A percentile compares a stretch with the other conserved stretches of the same genome.
phyloP scores from a whole-genome alignment of 305 asterid species.

The Solanum hybrid region DNA sequence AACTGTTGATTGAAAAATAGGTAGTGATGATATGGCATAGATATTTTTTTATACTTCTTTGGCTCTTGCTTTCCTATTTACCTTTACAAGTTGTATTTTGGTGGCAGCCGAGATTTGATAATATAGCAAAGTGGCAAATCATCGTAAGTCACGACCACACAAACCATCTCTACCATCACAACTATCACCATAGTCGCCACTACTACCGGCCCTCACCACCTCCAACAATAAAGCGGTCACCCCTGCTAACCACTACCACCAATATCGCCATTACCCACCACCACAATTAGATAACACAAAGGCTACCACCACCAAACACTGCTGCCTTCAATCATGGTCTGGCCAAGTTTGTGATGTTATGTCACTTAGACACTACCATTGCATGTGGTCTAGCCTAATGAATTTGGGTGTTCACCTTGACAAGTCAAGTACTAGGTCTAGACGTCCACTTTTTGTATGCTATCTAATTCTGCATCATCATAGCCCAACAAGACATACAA shows the following conservation, averaged over 20 bases:
- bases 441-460: neutral
- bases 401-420: neutral
- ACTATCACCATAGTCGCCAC: neutral
- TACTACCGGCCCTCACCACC: neutral
- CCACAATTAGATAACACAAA: neutral
- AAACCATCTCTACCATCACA: neutral
- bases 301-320: neutral
- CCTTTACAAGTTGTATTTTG: neutral
- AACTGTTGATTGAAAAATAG: constrained; percentile 2
- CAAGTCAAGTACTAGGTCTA: neutral
- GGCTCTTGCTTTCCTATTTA: neutral
- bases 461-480: neutral
- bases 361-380: neutral
- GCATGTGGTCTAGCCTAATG: neutral
- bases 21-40: neutral
- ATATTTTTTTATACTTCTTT: neutral
- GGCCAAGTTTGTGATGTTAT: neutral
- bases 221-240: neutral
- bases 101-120: neutral
- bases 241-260: neutral
- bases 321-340: too few relatives aligned
- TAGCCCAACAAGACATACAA: neutral
- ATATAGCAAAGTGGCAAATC: neutral
- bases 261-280: neutral
- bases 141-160: neutral